Base-by-base conservation (phyloP, 1,139 yeast genomes). In the Sugiyamaella paludigena region DNA sequence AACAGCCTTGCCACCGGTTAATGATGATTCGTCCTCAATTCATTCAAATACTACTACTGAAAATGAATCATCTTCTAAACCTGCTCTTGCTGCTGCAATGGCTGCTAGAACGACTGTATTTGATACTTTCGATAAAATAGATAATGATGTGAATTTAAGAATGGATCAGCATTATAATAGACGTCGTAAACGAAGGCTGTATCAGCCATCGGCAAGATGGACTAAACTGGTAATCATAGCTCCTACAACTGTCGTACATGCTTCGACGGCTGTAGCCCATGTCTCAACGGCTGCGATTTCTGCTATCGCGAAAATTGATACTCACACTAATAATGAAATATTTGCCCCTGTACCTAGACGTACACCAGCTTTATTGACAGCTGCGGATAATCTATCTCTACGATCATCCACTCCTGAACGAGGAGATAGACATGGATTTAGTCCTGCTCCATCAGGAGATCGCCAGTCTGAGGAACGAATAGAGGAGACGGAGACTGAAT, bases 1-100 rank as follows among this genome's bases (percentile, higher is more conserved):
- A 3, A 43, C 42, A 3, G 47, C 47, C 1, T 16, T 36, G 16
- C 41, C 47, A 1, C 47, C 47, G 19, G 16, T 31, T 19, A 36
- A 30, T 29, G 32, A 19, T 35, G 40, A 40, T 11, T n/a, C 40
- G 8, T 29, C 19, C 11, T 40, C 47, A 7, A n/a, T 31, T 11
- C 33, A 35, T 11, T 27, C 41, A 7, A 11, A 15, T 2, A 11
- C 26, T 19, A 31, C 40, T 11, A 31, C 32, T 9, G 31, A 36
- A 15, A 24, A 32, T 9, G 29, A 39, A n/a, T 26, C 27, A 26
- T 11, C 30, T 16, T 37, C 40, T 19, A 46, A 45, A 24, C 52
- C 56, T n/a, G 61, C 61, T 1, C 49, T 54, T 28, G 61, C 61
- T 11, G 61, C 61, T 27, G 61, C 61, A 1, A 43, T 55, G 36